A percentile compares a stretch with the other conserved stretches of the same genome.
Conservation (phyloP, 345 rosid genomes). For the Fremontodendron californicum region DNA sequence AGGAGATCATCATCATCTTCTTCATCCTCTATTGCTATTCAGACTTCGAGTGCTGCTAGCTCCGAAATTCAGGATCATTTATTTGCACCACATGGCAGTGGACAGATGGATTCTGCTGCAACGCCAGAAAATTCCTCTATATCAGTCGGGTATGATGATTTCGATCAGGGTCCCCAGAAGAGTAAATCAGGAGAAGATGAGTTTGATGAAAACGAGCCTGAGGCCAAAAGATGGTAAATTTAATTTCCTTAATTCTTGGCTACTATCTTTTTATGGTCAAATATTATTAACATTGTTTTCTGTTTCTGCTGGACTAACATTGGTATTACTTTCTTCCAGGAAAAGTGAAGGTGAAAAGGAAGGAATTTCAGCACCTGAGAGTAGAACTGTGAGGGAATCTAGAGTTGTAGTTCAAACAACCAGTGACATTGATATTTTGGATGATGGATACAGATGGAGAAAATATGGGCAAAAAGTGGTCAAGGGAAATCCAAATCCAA, state of each 20-base stretch:
- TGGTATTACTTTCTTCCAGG: constrained; percentile 35
- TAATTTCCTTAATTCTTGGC: neutral
- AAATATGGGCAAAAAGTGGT: constrained; percentile 97
- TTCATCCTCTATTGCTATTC: constrained; percentile 26
- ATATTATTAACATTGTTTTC: neutral
- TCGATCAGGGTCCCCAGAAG: constrained; percentile 55
- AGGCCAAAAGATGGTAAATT: constrained; percentile 74
- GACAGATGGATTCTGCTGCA: constrained; percentile 50
- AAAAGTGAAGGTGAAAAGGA: constrained; percentile 70
- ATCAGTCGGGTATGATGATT: constrained; percentile 60
- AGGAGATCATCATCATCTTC: constrained; percentile 49
- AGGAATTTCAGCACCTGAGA: constrained; percentile 72
- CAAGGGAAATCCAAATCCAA: constrained; percentile 92
- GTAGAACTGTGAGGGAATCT: constrained; percentile 75
- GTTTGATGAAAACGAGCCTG: constrained; percentile 71
- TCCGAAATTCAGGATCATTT: constrained; percentile 50
- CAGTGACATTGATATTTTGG: constrained; percentile 83
- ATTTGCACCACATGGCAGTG: constrained; percentile 31
- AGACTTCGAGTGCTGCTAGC: constrained; percentile 23
- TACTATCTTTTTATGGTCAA: neutral
- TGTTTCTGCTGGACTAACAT: constrained; percentile 2
- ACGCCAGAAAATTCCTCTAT: constrained; percentile 72
- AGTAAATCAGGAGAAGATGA: constrained; percentile 58
- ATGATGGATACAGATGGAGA: constrained; percentile 96
- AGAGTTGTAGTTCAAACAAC: constrained; percentile 93